These are phyloP conservation scores for Xylariaceae sp. DNA, from an alignment of 2,329 filamentous ascomycete genomes.

Conservation along the genomic window DNA sequence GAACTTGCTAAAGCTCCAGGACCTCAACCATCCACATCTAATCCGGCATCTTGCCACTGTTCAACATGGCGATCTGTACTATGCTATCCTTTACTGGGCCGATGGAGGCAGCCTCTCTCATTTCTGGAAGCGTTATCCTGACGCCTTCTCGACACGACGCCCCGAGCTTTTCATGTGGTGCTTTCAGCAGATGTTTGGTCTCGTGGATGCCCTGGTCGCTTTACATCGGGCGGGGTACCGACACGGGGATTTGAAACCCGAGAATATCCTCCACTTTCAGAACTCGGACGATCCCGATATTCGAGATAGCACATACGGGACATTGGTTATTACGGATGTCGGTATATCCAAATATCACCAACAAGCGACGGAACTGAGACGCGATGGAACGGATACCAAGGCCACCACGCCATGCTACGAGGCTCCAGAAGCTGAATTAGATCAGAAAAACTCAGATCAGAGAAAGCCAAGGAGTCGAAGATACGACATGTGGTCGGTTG, in stretches of 20 bases:
- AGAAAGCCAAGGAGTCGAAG: neutral
- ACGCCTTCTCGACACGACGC: neutral
- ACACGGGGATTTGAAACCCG: constrained; percentile 21
- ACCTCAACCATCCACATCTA: constrained; percentile 10
- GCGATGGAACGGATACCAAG: neutral
- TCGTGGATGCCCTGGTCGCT: constrained; percentile 6
- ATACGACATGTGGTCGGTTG: constrained; percentile 25
- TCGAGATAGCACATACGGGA: neutral
- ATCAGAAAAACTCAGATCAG: too few relatives aligned
- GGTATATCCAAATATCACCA: constrained; percentile 12
- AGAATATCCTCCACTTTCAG: constrained; percentile 18
- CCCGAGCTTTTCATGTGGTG: constrained; percentile 8
- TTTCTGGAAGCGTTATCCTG: constrained; percentile 5
- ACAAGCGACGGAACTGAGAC: neutral
- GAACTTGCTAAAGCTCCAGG: neutral
- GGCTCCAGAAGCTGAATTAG: constrained; percentile 15
- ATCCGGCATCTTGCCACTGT: constrained; percentile 17
- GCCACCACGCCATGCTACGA: constrained; percentile 18
- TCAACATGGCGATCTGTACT: neutral
- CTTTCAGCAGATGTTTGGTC: constrained; percentile 15
- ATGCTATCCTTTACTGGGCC: constrained; percentile 10
- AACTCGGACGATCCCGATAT: neutral
- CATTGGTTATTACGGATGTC: constrained; percentile 14
- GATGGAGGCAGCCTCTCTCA: constrained; percentile 13
- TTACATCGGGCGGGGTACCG: constrained; percentile 3